phyloP scores from a whole-genome alignment of 345 rosid genomes.

The Salix caprea region DNA sequence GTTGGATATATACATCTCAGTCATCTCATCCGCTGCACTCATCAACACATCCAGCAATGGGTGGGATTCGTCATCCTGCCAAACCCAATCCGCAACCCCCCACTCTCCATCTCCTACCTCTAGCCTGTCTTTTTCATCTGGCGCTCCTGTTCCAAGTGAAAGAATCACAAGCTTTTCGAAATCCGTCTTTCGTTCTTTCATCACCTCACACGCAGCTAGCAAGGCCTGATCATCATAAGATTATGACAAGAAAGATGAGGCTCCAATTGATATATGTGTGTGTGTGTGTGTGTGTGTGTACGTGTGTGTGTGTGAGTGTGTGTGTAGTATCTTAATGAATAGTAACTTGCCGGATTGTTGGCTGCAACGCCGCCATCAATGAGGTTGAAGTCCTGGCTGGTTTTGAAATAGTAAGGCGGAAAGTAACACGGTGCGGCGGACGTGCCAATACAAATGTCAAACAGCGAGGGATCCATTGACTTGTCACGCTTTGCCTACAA shows the following conservation, averaged over 20 bases:
- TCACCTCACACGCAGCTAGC: constrained; percentile 2
- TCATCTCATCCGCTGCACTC: constrained; percentile 6
- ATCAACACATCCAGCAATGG: constrained; percentile 7
- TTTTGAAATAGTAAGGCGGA: constrained; percentile 17
- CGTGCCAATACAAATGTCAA: constrained; percentile 17
- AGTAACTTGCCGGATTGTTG: neutral
- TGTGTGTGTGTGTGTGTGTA: too few species aligned
- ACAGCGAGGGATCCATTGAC: neutral
- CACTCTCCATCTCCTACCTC: constrained; percentile 9
- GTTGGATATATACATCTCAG: constrained; percentile 3
- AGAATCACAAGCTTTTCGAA: constrained; percentile 1
- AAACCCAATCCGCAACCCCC: constrained; percentile 11
- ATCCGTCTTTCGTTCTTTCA: neutral
- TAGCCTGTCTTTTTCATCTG: neutral
- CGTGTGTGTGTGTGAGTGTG: too few species aligned
- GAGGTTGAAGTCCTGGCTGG: constrained; percentile 10
- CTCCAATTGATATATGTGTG: neutral
- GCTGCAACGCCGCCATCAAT: constrained; percentile 21
- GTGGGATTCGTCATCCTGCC: neutral
- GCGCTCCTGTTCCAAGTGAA: constrained; percentile 13
- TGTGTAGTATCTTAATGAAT: too few species aligned
- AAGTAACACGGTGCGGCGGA: constrained; percentile 17
- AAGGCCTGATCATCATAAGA: constrained; percentile 2
- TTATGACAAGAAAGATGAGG: neutral
- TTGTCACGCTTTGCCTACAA: constrained; percentile 3